Base-by-base conservation (phyloP, 2,329 filamentous ascomycete species). In the Apiospora kogelbergensis region DNA sequence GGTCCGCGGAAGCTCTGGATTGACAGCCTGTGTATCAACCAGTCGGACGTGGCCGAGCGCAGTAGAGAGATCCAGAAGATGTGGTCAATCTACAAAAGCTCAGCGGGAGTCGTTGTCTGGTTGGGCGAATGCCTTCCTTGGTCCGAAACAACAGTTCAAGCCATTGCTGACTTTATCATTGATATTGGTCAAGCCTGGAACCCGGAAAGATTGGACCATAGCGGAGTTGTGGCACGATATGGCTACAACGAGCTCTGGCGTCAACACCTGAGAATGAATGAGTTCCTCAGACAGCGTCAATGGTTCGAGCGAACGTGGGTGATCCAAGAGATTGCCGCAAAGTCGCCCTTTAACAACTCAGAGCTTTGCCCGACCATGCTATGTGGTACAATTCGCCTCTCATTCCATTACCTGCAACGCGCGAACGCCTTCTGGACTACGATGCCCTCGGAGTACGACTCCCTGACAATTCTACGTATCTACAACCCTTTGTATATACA, bases 21-120 rank as follows among this genome's bases (percentile, higher is more conserved):
- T 26, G 70, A 73, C 66, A 72, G 68, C 44, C 44, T 74, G 63
- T 75, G 73, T 63, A 74, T 72, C 44, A 72, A 70, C 68, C 70
- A 73, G 41, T 68, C 24, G 6, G 69, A 71, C 41, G 45, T 53
- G 20, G 63, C 44, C 11, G 71, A 74, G 40, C 53, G 68, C 24
- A 69, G 66, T 26, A 68, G 53, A 3, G 69, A 74, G 40, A 57
- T 73, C n/a, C 66, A 68, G 17, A 68, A 64, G 37, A 73, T 74
- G 53, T 4, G 0, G 2, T 2, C 6, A 0, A 60, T 60, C 53
- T 60, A 60, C 11, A 13, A 60, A 6, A 0, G 6, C 1, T 17
- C 53, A 1, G 20, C 30, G 0, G 3, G 37, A 1, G 53, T 60
- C 7, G 1, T 60, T 0, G 11, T 60, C 53, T 60, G 53, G 53